Percentiles rank a stretch among this genome's conserved stretches.
phyloP scores from a whole-genome alignment of 2,329 filamentous ascomycete species.

The Xylaria multiplex region DNA sequence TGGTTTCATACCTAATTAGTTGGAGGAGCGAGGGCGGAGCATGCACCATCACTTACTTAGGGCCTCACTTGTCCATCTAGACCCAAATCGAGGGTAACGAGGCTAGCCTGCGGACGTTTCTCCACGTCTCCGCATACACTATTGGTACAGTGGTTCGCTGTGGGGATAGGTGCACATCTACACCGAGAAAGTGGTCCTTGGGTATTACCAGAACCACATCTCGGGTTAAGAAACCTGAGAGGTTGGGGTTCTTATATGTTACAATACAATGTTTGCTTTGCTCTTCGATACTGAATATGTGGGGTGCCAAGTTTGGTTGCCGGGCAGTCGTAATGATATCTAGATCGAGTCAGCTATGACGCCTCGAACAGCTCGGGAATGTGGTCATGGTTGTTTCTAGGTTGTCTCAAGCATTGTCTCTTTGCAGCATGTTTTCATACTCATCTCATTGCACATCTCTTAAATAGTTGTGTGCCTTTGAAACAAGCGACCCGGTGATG shows the following conservation, averaged over 20 bases:
- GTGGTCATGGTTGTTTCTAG: conserved; percentile 1
- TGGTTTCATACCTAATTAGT: not conserved
- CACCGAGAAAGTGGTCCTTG: not conserved
- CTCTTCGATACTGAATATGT: not conserved
- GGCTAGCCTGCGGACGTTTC: not conserved
- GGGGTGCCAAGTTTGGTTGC: not conserved
- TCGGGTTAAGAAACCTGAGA: not conserved
- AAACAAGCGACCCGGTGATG: not conserved
- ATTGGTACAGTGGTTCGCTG: not conserved
- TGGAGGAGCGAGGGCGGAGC: not conserved
- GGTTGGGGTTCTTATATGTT: not conserved
- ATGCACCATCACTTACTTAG: conserved; percentile 20
- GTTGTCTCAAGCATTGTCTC: conserved; percentile 1
- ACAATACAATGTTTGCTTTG: not conserved
- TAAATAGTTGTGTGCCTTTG: conserved; percentile 1
- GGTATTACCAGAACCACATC: not conserved
- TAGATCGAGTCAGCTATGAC: conserved; percentile 1
- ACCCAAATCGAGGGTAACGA: not conserved
- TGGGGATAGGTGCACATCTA: conserved; percentile 1
- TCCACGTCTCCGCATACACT: conserved; percentile 11
- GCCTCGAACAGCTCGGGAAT: conserved; percentile 13
- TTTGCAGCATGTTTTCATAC: not conserved
- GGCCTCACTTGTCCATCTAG: conserved; percentile 6
- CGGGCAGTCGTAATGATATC: not conserved
- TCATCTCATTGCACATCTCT: not conserved